Base-by-base conservation (phyloP, 306 rosid species). In the Vachellia collinsii region DNA sequence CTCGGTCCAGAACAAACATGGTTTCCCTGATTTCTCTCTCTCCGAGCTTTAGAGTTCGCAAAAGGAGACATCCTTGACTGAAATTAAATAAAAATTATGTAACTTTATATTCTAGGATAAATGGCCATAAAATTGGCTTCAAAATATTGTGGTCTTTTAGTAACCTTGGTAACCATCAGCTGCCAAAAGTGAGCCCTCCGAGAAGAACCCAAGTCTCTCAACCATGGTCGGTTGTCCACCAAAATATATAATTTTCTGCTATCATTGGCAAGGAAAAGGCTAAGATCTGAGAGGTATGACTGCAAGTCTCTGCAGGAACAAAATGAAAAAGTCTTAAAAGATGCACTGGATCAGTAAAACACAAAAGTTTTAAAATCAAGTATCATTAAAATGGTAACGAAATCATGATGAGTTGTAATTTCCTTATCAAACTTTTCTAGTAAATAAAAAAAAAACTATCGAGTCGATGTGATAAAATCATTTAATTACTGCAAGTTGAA, bases 61-160 rank as follows among this genome's bases (percentile, higher is more conserved):
- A 96, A 96, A 70, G 99, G 98, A 83, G 99, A 96, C 66, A 90
- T 75, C 90, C 99, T 92, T 53, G 99, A 96, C 99, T 96, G 97
- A 54, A 87, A 73, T 71, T 54, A 61, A 77, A 79, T 6, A 42
- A 72, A 81, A 76, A 54, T 0, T 7, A 80, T 23, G 54, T 42
- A 81, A 79, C 51, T 16, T 73, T 19, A 41, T 77, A 65, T 36
- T 47, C n/a, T 25, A 50, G 46, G 56, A 70, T 34, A 70, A 70
- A 70, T 63, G 44, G 43, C 65, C 6, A 79, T 19, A 83, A 78
- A 83, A 80, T 72, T 72, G 43, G 67, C 48, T 64, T 61, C 70
- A 79, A 87, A 37, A n/a, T 12, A 46, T 46, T 22, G 23, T 13
- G 56, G 75, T 44, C 20, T 72, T 6, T 72, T 53, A 78, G 44